These are phyloP conservation scores for Pseudozyma hubeiensis DNA, from an alignment of 1,284 basidiomycete genomes.

Conservation along the genomic window DNA sequence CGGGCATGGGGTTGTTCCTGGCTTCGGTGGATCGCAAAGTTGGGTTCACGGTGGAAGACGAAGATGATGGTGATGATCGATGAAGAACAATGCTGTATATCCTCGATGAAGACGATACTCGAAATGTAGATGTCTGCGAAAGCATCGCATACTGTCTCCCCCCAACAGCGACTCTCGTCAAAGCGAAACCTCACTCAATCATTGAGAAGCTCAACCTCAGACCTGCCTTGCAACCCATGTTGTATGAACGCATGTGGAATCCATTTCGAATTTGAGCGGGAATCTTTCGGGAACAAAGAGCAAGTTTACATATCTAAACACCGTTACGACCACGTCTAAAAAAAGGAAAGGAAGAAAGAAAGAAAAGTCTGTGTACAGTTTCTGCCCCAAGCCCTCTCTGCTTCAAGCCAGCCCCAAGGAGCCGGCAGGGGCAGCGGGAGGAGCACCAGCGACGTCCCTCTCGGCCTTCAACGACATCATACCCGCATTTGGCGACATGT, in stretches of 20 bases:
- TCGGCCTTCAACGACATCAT: constrained; percentile 33
- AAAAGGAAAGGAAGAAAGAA: background rate
- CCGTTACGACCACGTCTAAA: constrained; percentile 19
- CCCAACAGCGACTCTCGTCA: too few species aligned
- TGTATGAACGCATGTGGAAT: background rate
- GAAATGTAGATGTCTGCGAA: too few species aligned
- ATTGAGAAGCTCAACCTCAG: background rate
- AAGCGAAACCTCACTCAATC: background rate
- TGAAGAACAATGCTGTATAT: too few species aligned
- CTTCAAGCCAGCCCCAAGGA: constrained; percentile 43
- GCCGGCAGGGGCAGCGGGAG: constrained; percentile 28
- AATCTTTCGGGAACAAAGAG: background rate
- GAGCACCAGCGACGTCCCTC: constrained; percentile 23
- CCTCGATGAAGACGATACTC: too few species aligned
- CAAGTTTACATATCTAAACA: constrained; percentile 40
- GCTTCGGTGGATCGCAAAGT: constrained; percentile 30
- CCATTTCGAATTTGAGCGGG: constrained; percentile 18
- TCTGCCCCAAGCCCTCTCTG: too few species aligned
- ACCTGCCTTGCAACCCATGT: background rate
- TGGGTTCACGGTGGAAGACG: constrained; percentile 4
- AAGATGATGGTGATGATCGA: background rate
- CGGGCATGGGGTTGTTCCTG: constrained; percentile 40
- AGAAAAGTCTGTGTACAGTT: background rate
- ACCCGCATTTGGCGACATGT: constrained; percentile 16
- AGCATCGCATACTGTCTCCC: too few species aligned